Evolutionary conservation across 176 grass and related monocot species (phyloP).

Genomic region (bread wheat (Triticum aestivum)): IWGSC_CS_RefSeq_v2.1 NC_057812.1:559579846-559580345

Average conservation of each 20-base stretch:
- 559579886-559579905: constrained; percentile 38
- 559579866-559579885: constrained; percentile 66
- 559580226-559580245: no score
- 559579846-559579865: constrained; percentile 82
- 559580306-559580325: no score
- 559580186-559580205: no score
- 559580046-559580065: neutral
- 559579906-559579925: constrained; percentile 30
- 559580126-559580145: neutral
- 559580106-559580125: neutral
- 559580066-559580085: neutral
- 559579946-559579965: neutral
- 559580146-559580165: neutral
- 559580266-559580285: no score
- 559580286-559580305: no score
- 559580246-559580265: no score
- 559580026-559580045: constrained; percentile 45
- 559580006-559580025: neutral
- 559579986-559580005: neutral
- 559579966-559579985: constrained; percentile 53
- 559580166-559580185: no score
- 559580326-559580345: no score
- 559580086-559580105: neutral
- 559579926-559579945: constrained; percentile 8
- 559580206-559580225: no score